Evolutionary conservation across 345 rosid species (phyloP), one percentile per base, ranked within the genome.

Genomic region (Salix dunnii): DNA sequence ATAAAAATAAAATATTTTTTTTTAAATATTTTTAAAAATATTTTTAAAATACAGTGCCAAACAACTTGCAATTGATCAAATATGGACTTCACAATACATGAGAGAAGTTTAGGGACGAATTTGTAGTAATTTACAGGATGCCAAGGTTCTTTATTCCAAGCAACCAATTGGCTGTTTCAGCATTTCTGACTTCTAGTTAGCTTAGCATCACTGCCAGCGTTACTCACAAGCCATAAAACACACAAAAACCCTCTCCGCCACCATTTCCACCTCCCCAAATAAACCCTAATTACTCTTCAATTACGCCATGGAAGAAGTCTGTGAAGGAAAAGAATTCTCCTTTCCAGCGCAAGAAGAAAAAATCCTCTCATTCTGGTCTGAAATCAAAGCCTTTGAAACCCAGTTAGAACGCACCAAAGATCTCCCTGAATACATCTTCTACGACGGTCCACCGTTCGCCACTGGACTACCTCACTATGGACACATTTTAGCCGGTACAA

Each of bases 391-490:
- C n/a, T 96, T 96, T 85, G 85, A 89, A 40, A 92, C 89, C 27
- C 99, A 96, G 76, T 79, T 92, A 46, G 78, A 79, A 7, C 91
- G 90, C 31, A 89, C 97, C 17, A 77, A 85, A 71, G 67, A 83
- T 73, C 75, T 77, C 14, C 98, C 97, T 0, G 97, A 94, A 79
- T 96, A 91, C 78, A 80, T 94, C 72, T 96, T 96, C 88, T 96
- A 93, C 73, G 99, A 96, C 67, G 99, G 99, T 0, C 99, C 98
- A 5, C 99, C 99, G 7, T 96, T 96, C 85, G 99, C 99, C 68
- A 93, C 99, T 20, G 99, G 99, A 0, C 91, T 90, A 53, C 99
- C 98, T 33, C 99, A 96, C 78, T 96, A 96, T 80, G 99, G 99
- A 3, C 99, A 96, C 87, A 91, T 96, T 67, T 94, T 96, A 18